These are phyloP conservation scores for Stachybotrys echinatus DNA, from an alignment of 2,329 filamentous ascomycete species.

Conservation along the genomic window DNA sequence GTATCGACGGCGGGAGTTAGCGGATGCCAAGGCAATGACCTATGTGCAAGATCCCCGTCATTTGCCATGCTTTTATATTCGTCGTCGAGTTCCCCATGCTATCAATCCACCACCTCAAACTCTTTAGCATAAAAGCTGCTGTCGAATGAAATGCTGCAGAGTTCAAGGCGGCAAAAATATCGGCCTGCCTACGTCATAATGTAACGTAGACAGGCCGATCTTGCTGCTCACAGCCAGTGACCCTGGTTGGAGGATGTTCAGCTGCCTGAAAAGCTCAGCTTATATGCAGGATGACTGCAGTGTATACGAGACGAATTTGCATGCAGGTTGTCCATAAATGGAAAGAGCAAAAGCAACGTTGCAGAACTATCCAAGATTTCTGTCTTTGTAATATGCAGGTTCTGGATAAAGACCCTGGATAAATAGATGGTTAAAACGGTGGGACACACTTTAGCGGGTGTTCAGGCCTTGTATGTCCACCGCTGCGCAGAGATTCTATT, in stretches of 20 bases:
- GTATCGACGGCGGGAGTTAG: background rate
- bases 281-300: conserved; percentile 1
- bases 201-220: background rate
- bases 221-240: background rate
- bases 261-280: conserved; percentile 1
- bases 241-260: conserved; percentile 1
- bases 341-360: conserved; percentile 1
- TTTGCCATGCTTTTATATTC: background rate
- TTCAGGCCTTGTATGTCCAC: too few species aligned
- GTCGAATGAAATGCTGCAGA: background rate
- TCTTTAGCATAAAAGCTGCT: conserved; percentile 1
- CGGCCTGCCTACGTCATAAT: background rate
- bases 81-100: background rate
- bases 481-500: too few species aligned
- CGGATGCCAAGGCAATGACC: background rate
- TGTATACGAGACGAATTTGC: background rate
- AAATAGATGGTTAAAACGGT: background rate
- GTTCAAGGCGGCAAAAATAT: background rate
- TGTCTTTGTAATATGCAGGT: background rate
- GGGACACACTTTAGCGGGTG: background rate
- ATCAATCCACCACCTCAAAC: background rate
- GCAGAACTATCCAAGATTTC: background rate
- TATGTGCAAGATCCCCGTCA: background rate
- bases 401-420: background rate
- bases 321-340: background rate